Evolutionary conservation across 1,284 basidiomycete genomes (phyloP).

Genomic region (Schizopora paradoxa): DNA sequence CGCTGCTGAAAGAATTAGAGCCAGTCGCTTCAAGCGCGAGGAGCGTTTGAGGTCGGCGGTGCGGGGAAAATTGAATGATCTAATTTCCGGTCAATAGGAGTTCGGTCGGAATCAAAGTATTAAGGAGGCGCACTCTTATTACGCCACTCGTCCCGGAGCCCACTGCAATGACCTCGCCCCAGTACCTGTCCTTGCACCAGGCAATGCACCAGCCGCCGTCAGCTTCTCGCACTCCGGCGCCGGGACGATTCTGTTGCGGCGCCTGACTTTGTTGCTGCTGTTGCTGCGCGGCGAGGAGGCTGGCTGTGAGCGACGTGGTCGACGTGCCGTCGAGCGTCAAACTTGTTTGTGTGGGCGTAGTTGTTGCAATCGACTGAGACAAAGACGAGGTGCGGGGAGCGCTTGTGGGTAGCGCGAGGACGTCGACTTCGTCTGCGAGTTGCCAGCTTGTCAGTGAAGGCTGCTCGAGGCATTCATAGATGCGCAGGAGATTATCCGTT

Average conservation of each 20-base stretch:
- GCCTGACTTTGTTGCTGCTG: conserved; percentile 46
- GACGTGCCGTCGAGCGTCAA: conserved; percentile 50
- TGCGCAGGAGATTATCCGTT: conserved; percentile 77
- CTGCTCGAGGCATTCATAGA: conserved; percentile 88
- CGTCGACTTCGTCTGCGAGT: conserved; percentile 73
- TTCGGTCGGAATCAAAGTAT: not conserved
- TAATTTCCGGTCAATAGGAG: conserved; percentile 18
- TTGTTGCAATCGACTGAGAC: conserved; percentile 47
- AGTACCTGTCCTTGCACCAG: conserved; percentile 92
- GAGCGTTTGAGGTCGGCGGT: conserved; percentile 27
- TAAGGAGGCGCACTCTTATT: conserved; percentile 56
- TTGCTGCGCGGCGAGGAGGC: conserved; percentile 31
- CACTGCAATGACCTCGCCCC: conserved; percentile 83
- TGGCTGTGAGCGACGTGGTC: conserved; percentile 54
- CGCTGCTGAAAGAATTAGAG: not conserved
- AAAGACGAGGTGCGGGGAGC: conserved; percentile 37
- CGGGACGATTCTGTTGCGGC: conserved; percentile 38
- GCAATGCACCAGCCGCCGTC: conserved; percentile 89
- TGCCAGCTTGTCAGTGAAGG: conserved; percentile 78
- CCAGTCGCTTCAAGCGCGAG: conserved; percentile 24
- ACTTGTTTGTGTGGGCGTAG: conserved; percentile 66
- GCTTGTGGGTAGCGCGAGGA: conserved; percentile 49
- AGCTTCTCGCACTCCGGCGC: conserved; percentile 64
- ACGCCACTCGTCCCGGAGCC: conserved; percentile 66
- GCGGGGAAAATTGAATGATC: conserved; percentile 39